Conservation (phyloP, 331 rosid genomes). For the Malus hybrid region DNA sequence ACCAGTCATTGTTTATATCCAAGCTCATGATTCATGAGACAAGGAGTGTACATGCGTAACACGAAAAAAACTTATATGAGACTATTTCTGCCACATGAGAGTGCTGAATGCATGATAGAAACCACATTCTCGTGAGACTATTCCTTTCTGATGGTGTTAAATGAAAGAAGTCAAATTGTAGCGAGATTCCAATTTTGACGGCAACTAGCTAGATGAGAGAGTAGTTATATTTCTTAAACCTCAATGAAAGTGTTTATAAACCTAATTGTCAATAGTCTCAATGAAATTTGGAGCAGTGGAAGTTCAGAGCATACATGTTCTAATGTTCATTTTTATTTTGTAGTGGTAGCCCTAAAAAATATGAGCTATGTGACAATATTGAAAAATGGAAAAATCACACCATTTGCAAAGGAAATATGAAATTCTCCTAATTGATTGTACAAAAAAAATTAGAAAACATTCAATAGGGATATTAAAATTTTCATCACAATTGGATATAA, state of each 20-base stretch:
- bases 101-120: no score
- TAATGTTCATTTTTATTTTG: no score
- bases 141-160: neutral
- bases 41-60: neutral
- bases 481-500: no score
- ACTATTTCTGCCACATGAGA: no score
- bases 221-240: neutral
- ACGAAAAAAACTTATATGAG: no score
- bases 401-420: no score
- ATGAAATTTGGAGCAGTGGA: neutral
- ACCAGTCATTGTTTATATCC: conserved; percentile 22
- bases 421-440: neutral
- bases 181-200: neutral
- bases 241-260: neutral
- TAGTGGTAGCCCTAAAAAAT: no score
- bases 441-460: no score
- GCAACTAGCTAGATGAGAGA: neutral
- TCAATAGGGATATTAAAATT: no score
- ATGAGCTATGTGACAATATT: neutral
- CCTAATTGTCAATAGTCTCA: neutral
- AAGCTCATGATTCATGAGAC: neutral
- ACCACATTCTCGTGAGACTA: no score
- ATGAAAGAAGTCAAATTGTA: neutral
- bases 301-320: neutral
- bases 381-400: neutral